Evolutionary conservation across 495 filamentous ascomycete genomes (phyloP), one percentile per base, ranked within the genome.

Genomic region (Penicillium pancosmium): DNA sequence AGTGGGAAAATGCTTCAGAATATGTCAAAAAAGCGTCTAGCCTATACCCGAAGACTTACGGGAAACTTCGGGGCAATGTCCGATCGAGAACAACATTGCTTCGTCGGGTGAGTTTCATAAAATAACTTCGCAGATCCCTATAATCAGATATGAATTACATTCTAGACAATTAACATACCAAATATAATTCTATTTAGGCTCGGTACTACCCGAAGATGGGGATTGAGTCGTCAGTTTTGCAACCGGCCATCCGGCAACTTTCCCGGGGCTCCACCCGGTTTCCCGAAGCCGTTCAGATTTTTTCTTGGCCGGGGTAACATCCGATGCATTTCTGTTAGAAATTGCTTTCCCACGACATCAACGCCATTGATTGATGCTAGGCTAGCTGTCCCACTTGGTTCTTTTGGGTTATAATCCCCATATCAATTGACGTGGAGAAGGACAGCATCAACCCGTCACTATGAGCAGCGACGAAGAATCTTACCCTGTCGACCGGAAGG

Each of bases 381-480:
- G 21, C 41, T 62, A 53, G 23, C 54, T 25, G 38, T 25, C 21
- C 52, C 46, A 50, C 51, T 50, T 59, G 12, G 13, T 50, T 52
- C 47, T 18, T 56, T 56, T 23, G 59, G 49, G 55, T 49, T 54
- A 44, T 38, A 13, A 38, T 57, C 27, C 27, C 16, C 36, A 7
- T 19, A 50, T 31, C 18, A 54, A 23, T 38, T 19, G 41, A 54
- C 50, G 16, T 49, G 25, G 18, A 38, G 50, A 60, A 38, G 44
- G 25, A 34, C 41, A 18, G 19, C 16, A 27, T 40, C 35, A 62
- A 4, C 38, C 50, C 52, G 46, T 38, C 54, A 55, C 11, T 18
- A 69, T 67, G 65, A 59, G 46, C 46, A 48, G 48, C 44, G 62
- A 68, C 56, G 56, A 63, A 21, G 65, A 69, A 53, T 54, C 55